phyloP scores from a whole-genome alignment of 345 rosid genomes.

The Abelmoschus esculentus region DNA sequence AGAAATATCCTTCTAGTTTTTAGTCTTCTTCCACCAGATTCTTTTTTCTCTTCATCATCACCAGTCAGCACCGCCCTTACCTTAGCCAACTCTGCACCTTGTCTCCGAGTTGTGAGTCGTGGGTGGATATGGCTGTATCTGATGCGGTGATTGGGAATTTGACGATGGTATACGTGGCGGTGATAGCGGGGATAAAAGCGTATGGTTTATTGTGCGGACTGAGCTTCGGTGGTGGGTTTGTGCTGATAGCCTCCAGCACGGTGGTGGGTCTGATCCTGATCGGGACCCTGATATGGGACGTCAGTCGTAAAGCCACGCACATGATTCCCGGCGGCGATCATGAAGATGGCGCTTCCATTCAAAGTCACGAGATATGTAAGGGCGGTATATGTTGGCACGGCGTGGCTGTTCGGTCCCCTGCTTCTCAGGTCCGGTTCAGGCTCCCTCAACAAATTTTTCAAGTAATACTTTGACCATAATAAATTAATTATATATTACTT shows the following conservation, averaged over 20 bases:
- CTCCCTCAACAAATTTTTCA: too few relatives aligned
- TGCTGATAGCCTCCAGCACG: slow-evolving; percentile 55
- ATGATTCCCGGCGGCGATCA: slow-evolving; percentile 57
- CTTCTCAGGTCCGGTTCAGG: too few relatives aligned
- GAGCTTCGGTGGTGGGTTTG: slow-evolving; percentile 62
- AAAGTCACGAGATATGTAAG: slow-evolving; percentile 60
- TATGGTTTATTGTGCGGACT: slow-evolving; percentile 51
- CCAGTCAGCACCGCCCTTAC: background rate
- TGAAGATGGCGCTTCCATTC: slow-evolving; percentile 21
- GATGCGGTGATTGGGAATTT: slow-evolving; percentile 78
- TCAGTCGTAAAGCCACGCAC: slow-evolving; percentile 63
- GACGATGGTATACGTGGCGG: slow-evolving; percentile 75
- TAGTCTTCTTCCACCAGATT: slow-evolving; percentile 5
- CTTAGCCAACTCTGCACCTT: background rate
- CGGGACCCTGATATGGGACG: slow-evolving; percentile 84
- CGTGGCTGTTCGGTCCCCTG: too few relatives aligned
- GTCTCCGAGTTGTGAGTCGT: background rate
- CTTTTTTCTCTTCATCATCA: background rate
- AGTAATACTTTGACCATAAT: too few relatives aligned
- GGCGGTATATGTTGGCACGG: slow-evolving; percentile 42
- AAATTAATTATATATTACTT: too few relatives aligned
- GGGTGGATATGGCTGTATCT: slow-evolving; percentile 55
- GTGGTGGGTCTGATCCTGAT: slow-evolving; percentile 54
- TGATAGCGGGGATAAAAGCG: slow-evolving; percentile 64
- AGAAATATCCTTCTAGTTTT: background rate